These are phyloP conservation scores for Cryptosporidium ubiquitum DNA, from an alignment of 169 alveolate genomes.

Conservation along the genomic window DNA sequence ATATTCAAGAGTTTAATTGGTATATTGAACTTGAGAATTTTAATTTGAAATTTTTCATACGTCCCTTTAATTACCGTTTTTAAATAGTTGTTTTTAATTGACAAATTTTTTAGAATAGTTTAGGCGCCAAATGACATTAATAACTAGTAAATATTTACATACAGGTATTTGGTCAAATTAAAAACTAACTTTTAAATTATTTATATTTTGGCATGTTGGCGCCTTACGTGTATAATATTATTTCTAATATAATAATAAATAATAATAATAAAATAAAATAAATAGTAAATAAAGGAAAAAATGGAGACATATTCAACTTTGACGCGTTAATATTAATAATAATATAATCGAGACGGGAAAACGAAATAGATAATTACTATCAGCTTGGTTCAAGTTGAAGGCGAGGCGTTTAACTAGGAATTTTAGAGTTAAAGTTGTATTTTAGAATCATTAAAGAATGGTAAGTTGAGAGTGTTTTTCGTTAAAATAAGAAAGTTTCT, in stretches of 20 bases:
- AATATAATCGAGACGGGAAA: conserved; percentile 58
- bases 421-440: not conserved
- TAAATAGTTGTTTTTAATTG: not conserved
- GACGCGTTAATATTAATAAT: conserved; percentile 9
- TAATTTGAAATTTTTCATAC: not conserved
- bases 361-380: not conserved
- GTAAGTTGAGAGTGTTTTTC: conserved; percentile 10
- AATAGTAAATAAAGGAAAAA: not conserved
- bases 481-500: not conserved
- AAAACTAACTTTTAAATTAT: not conserved
- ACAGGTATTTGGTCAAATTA: not conserved
- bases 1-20: not conserved
- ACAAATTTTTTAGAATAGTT: not conserved
- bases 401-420: conserved; percentile 21
- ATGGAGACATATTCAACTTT: conserved; percentile 30
- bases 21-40: too few relatives aligned
- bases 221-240: not conserved
- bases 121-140: not conserved
- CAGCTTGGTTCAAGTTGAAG: not conserved
- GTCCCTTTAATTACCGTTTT: not conserved
- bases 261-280: not conserved
- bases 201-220: not conserved
- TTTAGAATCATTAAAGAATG: conserved; percentile 22
- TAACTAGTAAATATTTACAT: not conserved
- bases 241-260: not conserved